These are phyloP conservation scores for Dryas octopetala DNA, from an alignment of 306 rosid species.

Conservation along the genomic window DNA sequence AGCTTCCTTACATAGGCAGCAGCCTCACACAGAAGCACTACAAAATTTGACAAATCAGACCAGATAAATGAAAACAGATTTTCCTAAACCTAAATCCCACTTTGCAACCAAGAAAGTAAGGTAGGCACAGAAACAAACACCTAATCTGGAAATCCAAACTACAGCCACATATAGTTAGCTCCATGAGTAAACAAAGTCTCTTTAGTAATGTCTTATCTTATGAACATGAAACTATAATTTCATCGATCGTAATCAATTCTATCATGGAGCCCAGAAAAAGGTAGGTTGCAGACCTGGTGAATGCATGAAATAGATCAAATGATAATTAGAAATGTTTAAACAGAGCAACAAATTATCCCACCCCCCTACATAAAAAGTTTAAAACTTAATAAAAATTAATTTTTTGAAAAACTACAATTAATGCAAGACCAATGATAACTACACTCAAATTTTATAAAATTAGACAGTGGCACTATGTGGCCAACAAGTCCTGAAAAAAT, in stretches of 20 bases:
- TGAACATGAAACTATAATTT: neutral
- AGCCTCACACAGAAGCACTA: neutral
- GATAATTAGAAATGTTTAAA: neutral
- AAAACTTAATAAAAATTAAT: neutral
- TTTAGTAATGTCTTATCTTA: neutral
- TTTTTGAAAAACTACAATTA: neutral
- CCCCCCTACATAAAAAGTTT: neutral
- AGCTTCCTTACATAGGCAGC: constrained; percentile 15
- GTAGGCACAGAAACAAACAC: neutral
- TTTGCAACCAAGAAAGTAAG: neutral
- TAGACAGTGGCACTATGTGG: neutral
- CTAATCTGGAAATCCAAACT: neutral
- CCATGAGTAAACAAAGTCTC: neutral
- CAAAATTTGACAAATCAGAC: neutral
- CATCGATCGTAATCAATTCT: neutral
- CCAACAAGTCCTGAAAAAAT: neutral
- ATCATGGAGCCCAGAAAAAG: neutral
- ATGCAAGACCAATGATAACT: neutral
- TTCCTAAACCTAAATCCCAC: neutral
- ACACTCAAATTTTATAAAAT: neutral
- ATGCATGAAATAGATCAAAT: neutral
- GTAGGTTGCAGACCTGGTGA: neutral
- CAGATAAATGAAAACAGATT: neutral
- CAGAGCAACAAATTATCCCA: neutral
- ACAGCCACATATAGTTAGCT: neutral